Percentiles rank a stretch among this genome's conserved stretches.
Evolutionary conservation across 805 yeast genomes (phyloP).

Genomic region (Suhomyces kilbournensis): DNA sequence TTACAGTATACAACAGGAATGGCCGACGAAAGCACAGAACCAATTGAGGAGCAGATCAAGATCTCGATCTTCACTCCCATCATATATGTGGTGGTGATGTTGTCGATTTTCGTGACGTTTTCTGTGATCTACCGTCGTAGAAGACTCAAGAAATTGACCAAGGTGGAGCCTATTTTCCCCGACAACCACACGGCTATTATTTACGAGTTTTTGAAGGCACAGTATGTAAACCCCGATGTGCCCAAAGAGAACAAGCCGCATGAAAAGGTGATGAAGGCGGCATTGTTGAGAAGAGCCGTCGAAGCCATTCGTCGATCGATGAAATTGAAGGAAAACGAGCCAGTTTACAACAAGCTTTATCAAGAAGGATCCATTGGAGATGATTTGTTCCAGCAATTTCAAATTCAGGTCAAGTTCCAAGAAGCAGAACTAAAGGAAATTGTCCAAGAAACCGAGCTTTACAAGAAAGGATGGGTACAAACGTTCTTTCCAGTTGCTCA

Average conservation of each 20-base stretch:
- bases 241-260: conserved; percentile 55
- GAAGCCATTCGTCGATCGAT: conserved; percentile 84
- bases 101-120: conserved; percentile 65
- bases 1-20: conserved; percentile 5
- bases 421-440: conserved; percentile 79
- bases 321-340: conserved; percentile 76
- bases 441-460: conserved; percentile 67
- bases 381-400: conserved; percentile 76
- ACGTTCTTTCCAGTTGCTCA: conserved; percentile 73
- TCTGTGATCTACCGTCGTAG: conserved; percentile 64
- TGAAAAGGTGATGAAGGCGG: conserved; percentile 68
- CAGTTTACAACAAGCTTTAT: conserved; percentile 65
- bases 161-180: conserved; percentile 70
- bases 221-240: conserved; percentile 32
- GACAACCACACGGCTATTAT: conserved; percentile 64
- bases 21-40: conserved; percentile 20
- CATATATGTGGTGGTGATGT: conserved; percentile 65
- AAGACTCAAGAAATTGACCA: conserved; percentile 50
- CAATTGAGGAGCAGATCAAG: conserved; percentile 24
- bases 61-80: conserved; percentile 61
- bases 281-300: conserved; percentile 61
- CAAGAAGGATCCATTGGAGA: conserved; percentile 92
- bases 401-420: conserved; percentile 71
- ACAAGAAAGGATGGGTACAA: conserved; percentile 79
- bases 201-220: conserved; percentile 55